These are phyloP conservation scores for Spergularia marina DNA, from an alignment of 148 eudicot genomes.

Conservation along the genomic window DNA sequence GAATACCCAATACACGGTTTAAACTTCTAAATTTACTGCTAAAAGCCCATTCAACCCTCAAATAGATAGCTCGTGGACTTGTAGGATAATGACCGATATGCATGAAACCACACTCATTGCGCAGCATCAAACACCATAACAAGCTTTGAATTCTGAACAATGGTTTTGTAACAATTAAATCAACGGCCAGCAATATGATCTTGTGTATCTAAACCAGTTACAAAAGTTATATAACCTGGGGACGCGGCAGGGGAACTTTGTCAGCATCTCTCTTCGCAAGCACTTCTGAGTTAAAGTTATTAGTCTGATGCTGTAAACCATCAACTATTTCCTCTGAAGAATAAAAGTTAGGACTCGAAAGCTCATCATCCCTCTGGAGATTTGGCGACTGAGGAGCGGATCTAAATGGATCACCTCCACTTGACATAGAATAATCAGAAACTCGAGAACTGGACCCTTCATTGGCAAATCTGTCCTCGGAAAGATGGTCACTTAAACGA, in stretches of 20 bases:
- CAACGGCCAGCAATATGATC: background rate
- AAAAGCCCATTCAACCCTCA: background rate
- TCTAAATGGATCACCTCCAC: conserved; percentile 66
- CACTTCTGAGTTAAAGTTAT: conserved; percentile 30
- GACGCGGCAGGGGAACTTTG: conserved; percentile 28
- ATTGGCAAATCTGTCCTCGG: conserved; percentile 59
- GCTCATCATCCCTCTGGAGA: conserved; percentile 48
- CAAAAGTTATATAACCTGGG: conserved; percentile 49
- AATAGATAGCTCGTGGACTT: background rate
- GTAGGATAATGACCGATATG: background rate
- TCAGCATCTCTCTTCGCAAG: conserved; percentile 34
- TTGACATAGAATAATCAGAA: conserved; percentile 71
- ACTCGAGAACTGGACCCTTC: conserved; percentile 61
- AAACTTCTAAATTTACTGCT: background rate
- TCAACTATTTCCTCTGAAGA: conserved; percentile 36
- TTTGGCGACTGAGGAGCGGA: conserved; percentile 64
- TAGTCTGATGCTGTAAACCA: conserved; percentile 29
- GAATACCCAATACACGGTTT: background rate
- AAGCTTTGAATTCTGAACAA: too few species aligned
- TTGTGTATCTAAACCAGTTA: conserved; percentile 8
- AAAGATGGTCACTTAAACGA: conserved; percentile 56
- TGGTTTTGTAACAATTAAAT: background rate
- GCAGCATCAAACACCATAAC: background rate
- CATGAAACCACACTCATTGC: background rate
- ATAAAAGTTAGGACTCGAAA: conserved; percentile 51